Base-by-base conservation (phyloP, 345 rosid species). In the Hibiscus mutabilis region DNA sequence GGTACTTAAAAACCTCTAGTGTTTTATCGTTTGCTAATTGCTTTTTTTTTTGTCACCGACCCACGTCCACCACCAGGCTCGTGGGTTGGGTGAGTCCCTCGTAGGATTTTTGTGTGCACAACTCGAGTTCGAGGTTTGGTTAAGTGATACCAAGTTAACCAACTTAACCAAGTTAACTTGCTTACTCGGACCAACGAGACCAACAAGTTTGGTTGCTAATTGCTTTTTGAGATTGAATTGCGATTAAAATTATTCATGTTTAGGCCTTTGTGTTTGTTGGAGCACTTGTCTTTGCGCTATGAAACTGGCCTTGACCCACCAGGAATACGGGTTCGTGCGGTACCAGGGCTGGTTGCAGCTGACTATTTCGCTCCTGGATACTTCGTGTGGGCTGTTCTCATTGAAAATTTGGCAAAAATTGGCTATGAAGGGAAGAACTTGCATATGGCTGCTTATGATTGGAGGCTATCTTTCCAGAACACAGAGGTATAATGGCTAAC, bases 261-360 rank as follows among this genome's bases (percentile, higher is more conserved):
- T 70, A 88, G 93, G 87, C 88, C 96, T 16, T 73, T 78, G 44
- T 89, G 93, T 71, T 88, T 90, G 93, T 71, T 86, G 78, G 93
- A 89, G 81, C 96, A 92, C 66, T 75, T 89, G 74, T 82, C 89
- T 46, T 70, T 92, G 80, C 80, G 87, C 82, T 81, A 79, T 68
- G 87, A 83, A 79, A 92, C 93, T 2, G 97, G 97, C 40, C 89
- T 89, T 16, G 96, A 92, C 60, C 96, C 92, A 2, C 88, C 86
- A 0, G 91, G 89, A 5, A 81, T 89, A 61, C 82, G 91, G 8
- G 86, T 92, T 35, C 79, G 92, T 21, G 84, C 91, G 0, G 86
- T 83, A 12, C 85, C 82, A 0, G 93, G 93, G 49, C 73, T 88
- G 65, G 89, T 78, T 74, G 85, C 86, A 2, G 84, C 89, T 27